phyloP scores from a whole-genome alignment of 495 filamentous ascomycete species.

The Aspergillus saccharolyticus region DNA sequence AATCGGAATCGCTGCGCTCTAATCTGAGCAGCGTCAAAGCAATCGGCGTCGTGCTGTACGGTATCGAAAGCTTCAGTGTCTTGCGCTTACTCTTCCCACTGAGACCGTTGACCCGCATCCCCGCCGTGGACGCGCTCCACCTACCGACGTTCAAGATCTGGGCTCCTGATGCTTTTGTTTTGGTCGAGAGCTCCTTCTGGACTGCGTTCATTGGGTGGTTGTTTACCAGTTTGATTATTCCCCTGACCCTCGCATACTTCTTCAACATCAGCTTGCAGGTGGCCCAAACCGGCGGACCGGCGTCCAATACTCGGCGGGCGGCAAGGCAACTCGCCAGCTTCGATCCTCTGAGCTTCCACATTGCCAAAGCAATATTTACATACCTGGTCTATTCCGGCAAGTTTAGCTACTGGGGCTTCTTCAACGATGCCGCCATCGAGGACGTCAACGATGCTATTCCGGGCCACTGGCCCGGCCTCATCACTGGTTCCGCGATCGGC shows the following conservation, averaged over 20 bases:
- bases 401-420: conserved; percentile 60
- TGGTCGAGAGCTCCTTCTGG: conserved; percentile 82
- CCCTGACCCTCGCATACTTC: conserved; percentile 71
- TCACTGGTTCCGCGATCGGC: conserved; percentile 68
- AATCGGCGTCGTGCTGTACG: conserved; percentile 60
- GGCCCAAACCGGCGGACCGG: conserved; percentile 25
- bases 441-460: conserved; percentile 63
- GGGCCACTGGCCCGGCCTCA: conserved; percentile 63
- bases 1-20: conserved; percentile 49
- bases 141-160: conserved; percentile 48
- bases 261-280: conserved; percentile 67
- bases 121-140: conserved; percentile 46
- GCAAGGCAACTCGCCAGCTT: conserved; percentile 48
- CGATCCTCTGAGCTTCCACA: conserved; percentile 85
- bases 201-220: conserved; percentile 72
- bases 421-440: conserved; percentile 51
- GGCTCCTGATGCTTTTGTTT: conserved; percentile 73
- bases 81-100: conserved; percentile 50
- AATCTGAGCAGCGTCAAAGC: conserved; percentile 63
- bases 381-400: conserved; percentile 72
- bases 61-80: conserved; percentile 50
- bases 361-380: conserved; percentile 73
- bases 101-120: conserved; percentile 64
- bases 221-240: conserved; percentile 63
- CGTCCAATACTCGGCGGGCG: conserved; percentile 15